Evolutionary conservation across 2,329 filamentous ascomycete species (phyloP), one percentile per base, ranked within the genome.

Genomic region (Cladosporium austrohemisphaericum): DNA sequence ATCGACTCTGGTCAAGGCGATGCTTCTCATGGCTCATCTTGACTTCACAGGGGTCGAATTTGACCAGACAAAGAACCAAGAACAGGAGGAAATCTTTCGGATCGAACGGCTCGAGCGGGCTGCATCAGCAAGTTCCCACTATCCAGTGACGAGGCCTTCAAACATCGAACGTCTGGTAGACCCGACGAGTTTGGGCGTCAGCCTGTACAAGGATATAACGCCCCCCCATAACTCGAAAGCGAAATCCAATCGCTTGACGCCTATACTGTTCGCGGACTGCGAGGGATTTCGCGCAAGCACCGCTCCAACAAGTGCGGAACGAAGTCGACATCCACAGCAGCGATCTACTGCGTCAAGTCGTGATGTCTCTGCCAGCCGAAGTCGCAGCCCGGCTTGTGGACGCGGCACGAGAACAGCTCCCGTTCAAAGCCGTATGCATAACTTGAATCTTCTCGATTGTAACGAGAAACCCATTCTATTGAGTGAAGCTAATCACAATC

Each of bases 201-300:
- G 77, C 56, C 61, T 77, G 5, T 77, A 77, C 50, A 59, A 64
- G 1, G 75, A 77, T 51, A n/a, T 31, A 4, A 74, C 74, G 2
- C 56, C 60, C 1, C 71, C 68, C 3, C 58, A 63, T 18, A 49
- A 55, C 8, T n/a, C 29, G 29, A n/a, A 5, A 5, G 11, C 29
- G 5, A 6, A 13, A 5, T 5, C 13, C 5, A 31, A 13, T 31
- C 59, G 57, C 2, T 57, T 58, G 2, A 52, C 59, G 6, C 75
- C 74, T 1, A 60, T 76, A 20, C 63, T 78, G 4, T 71, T 69
- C 37, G 74, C 76, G 19, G 76, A 78, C 52, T 78, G 75, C 52
- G 76, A 78, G 63, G 76, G 76, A 0, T 67, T 78, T 10, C 13
- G 14, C 14, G 29, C 29, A 5, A n/a, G 29, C 5, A 31, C 14